phyloP scores from a whole-genome alignment of 75 land plant species.

The Picea glauca region DNA sequence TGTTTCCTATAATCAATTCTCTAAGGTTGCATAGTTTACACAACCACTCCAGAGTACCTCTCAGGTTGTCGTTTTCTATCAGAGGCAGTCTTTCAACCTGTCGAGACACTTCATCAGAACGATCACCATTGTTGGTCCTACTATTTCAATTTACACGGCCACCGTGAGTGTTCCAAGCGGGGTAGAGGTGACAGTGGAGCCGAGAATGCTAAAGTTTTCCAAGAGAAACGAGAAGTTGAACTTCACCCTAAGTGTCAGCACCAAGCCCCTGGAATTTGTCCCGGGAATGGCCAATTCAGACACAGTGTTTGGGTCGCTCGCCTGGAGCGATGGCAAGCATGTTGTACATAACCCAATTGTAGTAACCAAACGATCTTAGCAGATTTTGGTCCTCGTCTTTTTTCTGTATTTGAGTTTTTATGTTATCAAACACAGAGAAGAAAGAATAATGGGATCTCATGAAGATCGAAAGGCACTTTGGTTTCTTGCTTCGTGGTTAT shows the following conservation, averaged over 20 bases:
- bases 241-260: constrained; percentile 41
- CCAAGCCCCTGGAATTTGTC: constrained; percentile 18
- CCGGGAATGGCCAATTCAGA: constrained; percentile 33
- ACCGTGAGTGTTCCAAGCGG: constrained; percentile 32
- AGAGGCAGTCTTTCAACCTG: constrained; percentile 18
- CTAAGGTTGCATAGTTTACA: no score
- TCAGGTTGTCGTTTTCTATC: constrained; percentile 32
- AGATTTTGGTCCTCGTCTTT: background rate
- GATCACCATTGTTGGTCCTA: constrained; percentile 60
- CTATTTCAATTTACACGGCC: constrained; percentile 29
- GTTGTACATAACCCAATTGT: constrained; percentile 53
- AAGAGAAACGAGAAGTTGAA: constrained; percentile 43
- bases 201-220: constrained; percentile 37
- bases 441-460: no score
- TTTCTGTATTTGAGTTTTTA: background rate
- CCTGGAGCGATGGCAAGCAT: constrained; percentile 56
- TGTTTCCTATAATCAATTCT: no score
- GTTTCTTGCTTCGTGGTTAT: no score
- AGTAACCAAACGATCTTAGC: constrained; percentile 4
- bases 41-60: no score
- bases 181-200: constrained; percentile 41
- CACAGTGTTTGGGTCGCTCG: constrained; percentile 27
- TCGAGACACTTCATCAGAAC: constrained; percentile 48
- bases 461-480: no score
- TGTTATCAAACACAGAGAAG: no score